Evolutionary conservation across 495 filamentous ascomycete species (phyloP).

Genomic region (Hyaloscypha hepaticicola): DNA sequence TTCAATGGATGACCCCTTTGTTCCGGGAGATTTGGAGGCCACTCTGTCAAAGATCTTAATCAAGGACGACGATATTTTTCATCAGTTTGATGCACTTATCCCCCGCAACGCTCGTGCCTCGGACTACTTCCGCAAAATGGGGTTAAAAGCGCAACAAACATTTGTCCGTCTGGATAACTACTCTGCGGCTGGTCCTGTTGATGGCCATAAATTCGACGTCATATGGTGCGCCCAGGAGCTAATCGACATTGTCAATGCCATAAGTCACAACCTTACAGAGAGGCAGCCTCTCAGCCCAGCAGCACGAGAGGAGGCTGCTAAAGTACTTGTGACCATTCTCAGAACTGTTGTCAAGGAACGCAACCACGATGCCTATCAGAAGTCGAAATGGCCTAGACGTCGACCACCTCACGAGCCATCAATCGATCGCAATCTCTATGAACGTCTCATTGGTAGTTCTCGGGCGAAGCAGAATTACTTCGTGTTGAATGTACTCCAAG

Average conservation of each 20-base stretch:
- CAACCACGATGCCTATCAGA: constrained; percentile 30
- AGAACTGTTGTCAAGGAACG: constrained; percentile 25
- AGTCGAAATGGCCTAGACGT: constrained; percentile 15
- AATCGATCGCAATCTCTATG: constrained; percentile 30
- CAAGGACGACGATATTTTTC: constrained; percentile 23
- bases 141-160: constrained; percentile 13
- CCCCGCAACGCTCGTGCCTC: constrained; percentile 22
- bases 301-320: constrained; percentile 27
- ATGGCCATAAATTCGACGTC: constrained; percentile 17
- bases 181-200: constrained; percentile 13
- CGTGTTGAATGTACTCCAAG: constrained; percentile 26
- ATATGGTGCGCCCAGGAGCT: constrained; percentile 30
- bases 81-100: constrained; percentile 23
- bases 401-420: constrained; percentile 24
- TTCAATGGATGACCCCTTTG: constrained; percentile 6
- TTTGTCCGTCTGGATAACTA: constrained; percentile 24
- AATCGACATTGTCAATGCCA: constrained; percentile 25
- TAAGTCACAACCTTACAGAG: constrained; percentile 18
- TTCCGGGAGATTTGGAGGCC: constrained; percentile 21
- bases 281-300: constrained; percentile 21
- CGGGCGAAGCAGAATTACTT: constrained; percentile 22
- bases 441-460: constrained; percentile 27
- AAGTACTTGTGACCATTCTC: constrained; percentile 27
- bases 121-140: constrained; percentile 30
- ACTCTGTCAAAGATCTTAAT: constrained; percentile 27